Evolutionary conservation across 179 eudicot species (phyloP).

Genomic region (Heliamphora pulchella): DNA sequence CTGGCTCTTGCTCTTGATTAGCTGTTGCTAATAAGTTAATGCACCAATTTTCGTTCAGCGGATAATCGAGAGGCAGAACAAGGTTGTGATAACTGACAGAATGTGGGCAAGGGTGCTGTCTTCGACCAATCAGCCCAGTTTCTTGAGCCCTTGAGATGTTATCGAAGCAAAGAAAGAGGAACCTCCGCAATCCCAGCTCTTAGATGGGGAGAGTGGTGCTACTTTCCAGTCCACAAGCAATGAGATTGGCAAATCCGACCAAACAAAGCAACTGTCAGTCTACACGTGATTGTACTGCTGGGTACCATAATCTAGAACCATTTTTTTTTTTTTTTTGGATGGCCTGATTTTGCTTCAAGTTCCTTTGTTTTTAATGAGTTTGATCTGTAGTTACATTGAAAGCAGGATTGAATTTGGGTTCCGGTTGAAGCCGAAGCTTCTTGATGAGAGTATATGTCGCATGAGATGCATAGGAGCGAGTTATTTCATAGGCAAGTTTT

Average conservation of each 20-base stretch:
- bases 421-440: too few relatives aligned
- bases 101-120: slow-evolving; percentile 39
- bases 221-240: not conserved
- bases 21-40: too few relatives aligned
- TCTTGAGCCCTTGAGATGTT: slow-evolving; percentile 13
- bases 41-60: slow-evolving; percentile 20
- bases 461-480: too few relatives aligned
- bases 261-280: not conserved
- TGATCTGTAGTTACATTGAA: not conserved
- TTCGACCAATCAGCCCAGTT: slow-evolving; percentile 38
- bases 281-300: not conserved
- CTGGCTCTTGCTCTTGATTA: not conserved
- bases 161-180: slow-evolving; percentile 11
- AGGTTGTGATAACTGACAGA: slow-evolving; percentile 37
- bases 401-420: not conserved
- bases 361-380: not conserved
- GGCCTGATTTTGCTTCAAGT: not conserved
- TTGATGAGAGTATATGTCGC: too few relatives aligned
- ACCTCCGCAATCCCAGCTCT: slow-evolving; percentile 2
- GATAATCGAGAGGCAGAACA: slow-evolving; percentile 29
- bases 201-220: not conserved
- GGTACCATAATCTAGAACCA: not conserved
- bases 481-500: too few relatives aligned
- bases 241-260: not conserved
- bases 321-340: not conserved